phyloP scores from a whole-genome alignment of 352 stramenopile species.

The Globisporangium polare region DNA sequence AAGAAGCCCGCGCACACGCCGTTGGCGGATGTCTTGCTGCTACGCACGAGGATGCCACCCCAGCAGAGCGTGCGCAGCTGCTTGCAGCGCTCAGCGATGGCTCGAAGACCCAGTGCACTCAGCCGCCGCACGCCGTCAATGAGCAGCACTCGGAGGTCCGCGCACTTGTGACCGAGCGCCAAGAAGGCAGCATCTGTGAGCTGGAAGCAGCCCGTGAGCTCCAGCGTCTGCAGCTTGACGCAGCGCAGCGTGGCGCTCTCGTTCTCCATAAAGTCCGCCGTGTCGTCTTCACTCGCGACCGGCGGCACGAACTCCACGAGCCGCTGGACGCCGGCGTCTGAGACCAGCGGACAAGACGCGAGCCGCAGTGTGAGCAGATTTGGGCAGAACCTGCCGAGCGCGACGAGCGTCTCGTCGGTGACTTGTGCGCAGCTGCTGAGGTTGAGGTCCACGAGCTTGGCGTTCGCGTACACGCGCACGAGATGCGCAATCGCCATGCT shows the following conservation, averaged over 20 bases:
- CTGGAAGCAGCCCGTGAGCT: slow-evolving; percentile 66
- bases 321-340: slow-evolving; percentile 42
- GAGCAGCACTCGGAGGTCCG: slow-evolving; percentile 36
- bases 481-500: slow-evolving; percentile 38
- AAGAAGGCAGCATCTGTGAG: slow-evolving; percentile 47
- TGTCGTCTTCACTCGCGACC: slow-evolving; percentile 18
- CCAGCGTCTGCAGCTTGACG: slow-evolving; percentile 35
- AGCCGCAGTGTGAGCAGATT: slow-evolving; percentile 38
- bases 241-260: slow-evolving; percentile 30
- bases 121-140: slow-evolving; percentile 61
- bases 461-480: slow-evolving; percentile 28
- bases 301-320: slow-evolving; percentile 39
- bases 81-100: slow-evolving; percentile 30
- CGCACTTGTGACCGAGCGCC: slow-evolving; percentile 32
- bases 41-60: slow-evolving; percentile 59
- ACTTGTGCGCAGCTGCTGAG: slow-evolving; percentile 50
- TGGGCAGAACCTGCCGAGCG: slow-evolving; percentile 37
- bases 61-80: slow-evolving; percentile 41
- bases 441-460: slow-evolving; percentile 37
- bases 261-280: slow-evolving; percentile 24
- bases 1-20: slow-evolving; percentile 39
- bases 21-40: slow-evolving; percentile 14
- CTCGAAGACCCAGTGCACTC: slow-evolving; percentile 20
- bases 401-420: slow-evolving; percentile 47
- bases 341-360: slow-evolving; percentile 50